Percentiles rank a stretch among this genome's conserved stretches.
phyloP scores from a whole-genome alignment of 352 stramenopile species.

The Globisporangium mamillatum region DNA sequence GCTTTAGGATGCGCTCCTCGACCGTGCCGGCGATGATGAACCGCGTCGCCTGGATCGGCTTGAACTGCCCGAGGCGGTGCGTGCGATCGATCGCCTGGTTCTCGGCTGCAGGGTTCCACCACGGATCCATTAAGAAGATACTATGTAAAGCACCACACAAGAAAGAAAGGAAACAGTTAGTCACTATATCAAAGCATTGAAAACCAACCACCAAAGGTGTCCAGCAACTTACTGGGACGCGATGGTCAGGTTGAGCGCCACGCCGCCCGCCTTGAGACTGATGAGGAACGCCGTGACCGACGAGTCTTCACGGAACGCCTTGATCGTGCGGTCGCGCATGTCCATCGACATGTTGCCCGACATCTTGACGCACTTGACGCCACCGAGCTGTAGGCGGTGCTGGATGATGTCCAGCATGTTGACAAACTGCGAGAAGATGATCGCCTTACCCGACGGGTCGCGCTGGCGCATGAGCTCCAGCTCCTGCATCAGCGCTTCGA shows the following conservation, averaged over 20 bases:
- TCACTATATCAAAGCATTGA: background rate
- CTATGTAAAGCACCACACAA: conserved; percentile 25
- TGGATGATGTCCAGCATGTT: conserved; percentile 99
- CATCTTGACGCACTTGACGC: conserved; percentile 89
- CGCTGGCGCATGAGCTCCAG: conserved; percentile 91
- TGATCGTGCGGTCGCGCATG: conserved; percentile 76
- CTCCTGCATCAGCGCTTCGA: conserved; percentile 97
- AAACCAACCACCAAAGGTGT: background rate
- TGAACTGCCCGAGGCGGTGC: conserved; percentile 97
- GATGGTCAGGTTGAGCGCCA: conserved; percentile 98
- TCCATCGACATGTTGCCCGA: conserved; percentile 90
- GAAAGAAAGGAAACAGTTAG: conserved; percentile 14
- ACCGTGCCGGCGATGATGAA: conserved; percentile 98
- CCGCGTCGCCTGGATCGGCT: conserved; percentile 94
- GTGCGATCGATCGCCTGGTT: conserved; percentile 97
- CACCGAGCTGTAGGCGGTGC: conserved; percentile 90
- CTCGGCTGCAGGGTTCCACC: conserved; percentile 97
- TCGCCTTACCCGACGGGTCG: conserved; percentile 95
- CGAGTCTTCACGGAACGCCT: conserved; percentile 87
- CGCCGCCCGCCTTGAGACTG: conserved; percentile 97
- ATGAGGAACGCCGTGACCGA: conserved; percentile 96
- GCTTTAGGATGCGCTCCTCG: conserved; percentile 98
- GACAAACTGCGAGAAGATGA: conserved; percentile 99
- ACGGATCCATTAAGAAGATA: conserved; percentile 98
- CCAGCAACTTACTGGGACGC: conserved; percentile 89